Base-by-base conservation (phyloP, 2,329 filamentous ascomycete genomes). In the Diplodia seriata region DNA sequence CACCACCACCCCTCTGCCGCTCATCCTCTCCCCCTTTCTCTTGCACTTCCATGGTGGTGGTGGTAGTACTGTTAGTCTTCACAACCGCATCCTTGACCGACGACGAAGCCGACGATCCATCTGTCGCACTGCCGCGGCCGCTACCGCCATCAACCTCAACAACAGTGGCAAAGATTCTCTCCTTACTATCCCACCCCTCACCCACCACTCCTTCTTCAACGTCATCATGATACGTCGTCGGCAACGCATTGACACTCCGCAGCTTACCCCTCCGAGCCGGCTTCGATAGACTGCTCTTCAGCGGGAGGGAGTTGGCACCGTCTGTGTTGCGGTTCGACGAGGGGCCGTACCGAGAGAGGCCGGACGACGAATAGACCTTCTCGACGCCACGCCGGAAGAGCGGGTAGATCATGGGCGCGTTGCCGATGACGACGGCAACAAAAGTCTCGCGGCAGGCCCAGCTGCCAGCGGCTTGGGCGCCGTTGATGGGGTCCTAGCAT, bases 361-460 rank as follows among this genome's bases (percentile, higher is more conserved):
- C 33, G 20, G 61, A 54, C 0, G 20, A 26, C 31, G n/a, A 36
- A 20, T 40, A 43, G 8, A 47, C 50, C 23, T 47, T 20, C 33
- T 65, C 50, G 23, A 55, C 33, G 62, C 49, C 62, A 20, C 50
- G 50, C 12, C 49, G 50, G 62, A 65, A 55, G 62, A 65, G 62
- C 50, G 62, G 62, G 50, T 65, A 55, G 68, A 82, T 78, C 76
- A 82, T 82, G 2, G 81, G 81, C 1, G 79, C 69, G 68, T 83
- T 83, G 57, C 77, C 78, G 47, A 82, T 81, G 20, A 82, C 69
- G 31, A 83, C 79, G 4, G 81, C 81, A 59, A 82, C 77, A 57
- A 83, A 83, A 29, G 81, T 81, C 69, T 83, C 81, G 56, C 81
- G 78, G 9, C 78, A 80, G 53, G 80, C 80, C 81, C 81, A 83